Conservation (phyloP, 805 yeast genomes). For the Starmera caribaea region DNA sequence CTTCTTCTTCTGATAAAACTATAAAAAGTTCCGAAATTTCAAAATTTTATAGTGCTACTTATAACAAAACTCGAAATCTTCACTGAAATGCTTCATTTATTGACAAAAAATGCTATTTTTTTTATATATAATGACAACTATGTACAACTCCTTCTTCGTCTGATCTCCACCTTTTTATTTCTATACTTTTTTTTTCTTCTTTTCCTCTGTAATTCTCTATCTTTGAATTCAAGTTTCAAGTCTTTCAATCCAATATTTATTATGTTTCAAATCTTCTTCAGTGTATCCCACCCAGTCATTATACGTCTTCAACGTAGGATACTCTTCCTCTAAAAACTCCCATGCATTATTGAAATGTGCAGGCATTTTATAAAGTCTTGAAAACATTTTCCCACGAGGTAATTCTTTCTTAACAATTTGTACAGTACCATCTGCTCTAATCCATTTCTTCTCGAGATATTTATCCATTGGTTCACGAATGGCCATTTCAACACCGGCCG, state of each 20-base stretch:
- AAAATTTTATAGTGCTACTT: background rate
- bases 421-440: no score
- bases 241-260: constrained; percentile 20
- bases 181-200: no score
- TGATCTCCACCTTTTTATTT: no score
- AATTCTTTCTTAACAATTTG: constrained; percentile 6
- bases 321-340: constrained; percentile 20
- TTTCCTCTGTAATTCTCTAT: no score
- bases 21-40: no score
- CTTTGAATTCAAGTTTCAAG: constrained; percentile 9
- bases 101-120: no score
- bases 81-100: background rate
- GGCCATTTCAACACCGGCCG: constrained; percentile 42
- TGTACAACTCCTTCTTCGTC: no score
- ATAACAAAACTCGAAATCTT: constrained; percentile 15
- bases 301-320: constrained; percentile 3
- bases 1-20: no score
- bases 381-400: constrained; percentile 16
- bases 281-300: constrained; percentile 12
- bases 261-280: constrained; percentile 14
- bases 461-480: constrained; percentile 43
- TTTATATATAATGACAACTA: no score
- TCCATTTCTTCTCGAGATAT: constrained; percentile 13
- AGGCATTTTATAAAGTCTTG: constrained; percentile 16
- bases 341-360: constrained; percentile 15